A percentile compares a stretch with the other conserved stretches of the same genome.
phyloP scores from a whole-genome alignment of 257 asterid genomes.

The Rubia yunnanensis region DNA sequence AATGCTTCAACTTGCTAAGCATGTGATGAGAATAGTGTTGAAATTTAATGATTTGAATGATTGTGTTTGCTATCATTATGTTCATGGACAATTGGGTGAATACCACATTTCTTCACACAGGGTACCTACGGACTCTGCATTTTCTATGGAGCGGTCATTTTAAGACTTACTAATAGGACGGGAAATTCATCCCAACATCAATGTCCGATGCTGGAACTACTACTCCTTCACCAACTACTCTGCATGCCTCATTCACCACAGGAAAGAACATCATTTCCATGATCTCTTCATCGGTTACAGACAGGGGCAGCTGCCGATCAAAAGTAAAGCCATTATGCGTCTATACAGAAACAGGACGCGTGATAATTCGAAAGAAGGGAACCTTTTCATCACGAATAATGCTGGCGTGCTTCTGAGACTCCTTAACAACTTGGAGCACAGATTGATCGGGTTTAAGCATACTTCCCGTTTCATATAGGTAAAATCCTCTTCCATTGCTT shows the following conservation, averaged over 20 bases:
- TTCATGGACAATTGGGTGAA: too few species aligned
- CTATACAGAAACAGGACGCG: neutral
- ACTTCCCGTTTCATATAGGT: constrained; percentile 64
- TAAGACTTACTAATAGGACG: constrained; percentile 53
- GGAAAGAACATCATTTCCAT: constrained; percentile 41
- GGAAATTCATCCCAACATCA: constrained; percentile 25
- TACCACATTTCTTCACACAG: neutral
- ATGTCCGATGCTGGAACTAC: constrained; percentile 19
- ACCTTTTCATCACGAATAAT: constrained; percentile 12
- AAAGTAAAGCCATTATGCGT: neutral
- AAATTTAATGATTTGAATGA: too few species aligned
- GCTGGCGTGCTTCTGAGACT: constrained; percentile 52
- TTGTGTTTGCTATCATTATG: too few species aligned
- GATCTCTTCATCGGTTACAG: constrained; percentile 61
- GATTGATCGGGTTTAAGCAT: constrained; percentile 75
- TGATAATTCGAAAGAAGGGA: neutral
- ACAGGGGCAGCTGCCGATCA: constrained; percentile 45
- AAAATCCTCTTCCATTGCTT: constrained; percentile 79
- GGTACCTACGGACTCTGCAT: neutral
- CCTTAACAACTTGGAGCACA: constrained; percentile 60
- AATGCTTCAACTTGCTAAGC: too few species aligned
- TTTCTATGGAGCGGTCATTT: neutral
- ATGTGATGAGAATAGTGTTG: too few species aligned
- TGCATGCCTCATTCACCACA: constrained; percentile 27
- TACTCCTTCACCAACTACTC: constrained; percentile 19